Evolutionary conservation across 352 stramenopile species (phyloP).

Genomic region (Globisporangium abappressorium): DNA sequence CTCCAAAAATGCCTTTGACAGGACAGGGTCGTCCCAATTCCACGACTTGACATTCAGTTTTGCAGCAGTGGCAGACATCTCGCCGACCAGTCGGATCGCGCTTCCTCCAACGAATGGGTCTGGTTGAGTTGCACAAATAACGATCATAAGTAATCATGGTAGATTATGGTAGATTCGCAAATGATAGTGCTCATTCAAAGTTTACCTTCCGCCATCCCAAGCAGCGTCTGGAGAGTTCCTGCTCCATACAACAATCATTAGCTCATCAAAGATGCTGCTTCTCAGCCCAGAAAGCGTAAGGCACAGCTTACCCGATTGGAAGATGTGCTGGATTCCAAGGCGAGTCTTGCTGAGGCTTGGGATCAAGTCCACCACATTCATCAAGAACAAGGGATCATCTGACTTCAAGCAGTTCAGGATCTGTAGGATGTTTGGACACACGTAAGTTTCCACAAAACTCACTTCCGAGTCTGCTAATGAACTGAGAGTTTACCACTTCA

Average conservation of each 20-base stretch:
- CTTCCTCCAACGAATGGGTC: slow-evolving; percentile 78
- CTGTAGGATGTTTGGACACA: slow-evolving; percentile 21
- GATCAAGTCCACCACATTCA: slow-evolving; percentile 83
- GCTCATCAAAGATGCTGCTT: background rate
- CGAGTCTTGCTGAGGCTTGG: slow-evolving; percentile 66
- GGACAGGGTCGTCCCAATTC: slow-evolving; percentile 70
- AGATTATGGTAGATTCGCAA: background rate
- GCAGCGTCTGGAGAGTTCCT: slow-evolving; percentile 64
- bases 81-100: slow-evolving; percentile 71
- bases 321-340: slow-evolving; percentile 66
- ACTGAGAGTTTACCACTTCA: slow-evolving; percentile 30
- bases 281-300: background rate
- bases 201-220: slow-evolving; percentile 69
- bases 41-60: slow-evolving; percentile 65
- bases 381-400: slow-evolving; percentile 74
- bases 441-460: background rate
- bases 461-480: background rate
- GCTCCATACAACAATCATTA: background rate
- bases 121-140: slow-evolving; percentile 18
- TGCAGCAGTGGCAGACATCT: slow-evolving; percentile 68
- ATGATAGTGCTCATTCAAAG: background rate
- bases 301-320: slow-evolving; percentile 61
- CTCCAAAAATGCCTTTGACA: slow-evolving; percentile 77
- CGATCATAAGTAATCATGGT: background rate
- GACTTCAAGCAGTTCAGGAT: slow-evolving; percentile 73